Evolutionary conservation across 148 eudicot species (phyloP).

Genomic region (Rhododendron griersonianum): DNA sequence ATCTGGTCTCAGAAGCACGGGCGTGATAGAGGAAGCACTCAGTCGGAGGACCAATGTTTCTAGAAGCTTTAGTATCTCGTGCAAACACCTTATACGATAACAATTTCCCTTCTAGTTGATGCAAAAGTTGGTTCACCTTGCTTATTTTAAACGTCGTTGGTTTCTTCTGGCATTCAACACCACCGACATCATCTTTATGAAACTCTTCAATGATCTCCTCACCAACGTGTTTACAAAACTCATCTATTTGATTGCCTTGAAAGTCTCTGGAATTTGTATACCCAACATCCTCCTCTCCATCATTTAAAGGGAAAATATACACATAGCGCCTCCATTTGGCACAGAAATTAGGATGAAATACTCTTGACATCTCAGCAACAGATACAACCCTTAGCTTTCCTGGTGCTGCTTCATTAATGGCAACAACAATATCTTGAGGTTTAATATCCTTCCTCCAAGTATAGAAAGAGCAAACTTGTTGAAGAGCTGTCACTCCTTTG

Average conservation of each 20-base stretch:
- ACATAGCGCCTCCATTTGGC: conserved; percentile 96
- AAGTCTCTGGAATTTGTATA: conserved; percentile 14
- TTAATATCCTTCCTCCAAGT: conserved; percentile 89
- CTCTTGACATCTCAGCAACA: conserved; percentile 73
- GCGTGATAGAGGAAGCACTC: conserved; percentile 91
- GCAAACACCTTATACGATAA: conserved; percentile 95
- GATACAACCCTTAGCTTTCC: conserved; percentile 65
- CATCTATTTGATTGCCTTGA: conserved; percentile 14
- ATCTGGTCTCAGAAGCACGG: conserved; percentile 65
- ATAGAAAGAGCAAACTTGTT: conserved; percentile 95
- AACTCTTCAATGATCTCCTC: conserved; percentile 16
- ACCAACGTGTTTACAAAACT: conserved; percentile 12
- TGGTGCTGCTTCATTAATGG: conserved; percentile 59
- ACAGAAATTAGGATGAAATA: conserved; percentile 91
- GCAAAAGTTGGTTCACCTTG: conserved; percentile 65
- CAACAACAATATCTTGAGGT: conserved; percentile 52
- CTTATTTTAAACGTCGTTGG: conserved; percentile 47
- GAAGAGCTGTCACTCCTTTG: conserved; percentile 87
- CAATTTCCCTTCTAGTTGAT: conserved; percentile 72
- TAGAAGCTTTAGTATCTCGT: conserved; percentile 88
- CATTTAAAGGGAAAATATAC: conserved; percentile 74
- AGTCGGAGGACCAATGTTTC: conserved; percentile 89
- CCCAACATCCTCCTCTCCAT: conserved; percentile 27
- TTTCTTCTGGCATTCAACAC: conserved; percentile 36
- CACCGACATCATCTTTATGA: conserved; percentile 18